phyloP scores from a whole-genome alignment of 306 rosid species.

The Herpetospermum pedunculosum region DNA sequence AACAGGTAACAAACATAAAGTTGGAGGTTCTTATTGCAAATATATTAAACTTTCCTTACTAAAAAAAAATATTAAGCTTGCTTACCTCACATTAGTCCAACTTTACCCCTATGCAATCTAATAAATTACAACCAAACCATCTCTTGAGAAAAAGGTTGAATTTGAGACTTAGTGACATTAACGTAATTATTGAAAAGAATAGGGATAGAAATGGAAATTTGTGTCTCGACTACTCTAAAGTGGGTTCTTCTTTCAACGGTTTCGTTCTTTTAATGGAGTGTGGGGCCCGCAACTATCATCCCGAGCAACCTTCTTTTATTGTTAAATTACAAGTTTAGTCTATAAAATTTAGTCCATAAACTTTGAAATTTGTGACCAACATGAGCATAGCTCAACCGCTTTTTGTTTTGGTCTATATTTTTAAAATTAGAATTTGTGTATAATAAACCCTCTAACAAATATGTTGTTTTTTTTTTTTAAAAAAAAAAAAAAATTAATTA shows the following conservation, averaged over 20 bases:
- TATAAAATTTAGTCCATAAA: no score
- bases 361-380: no score
- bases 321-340: no score
- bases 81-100: rapidly evolving
- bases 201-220: background rate
- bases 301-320: no score
- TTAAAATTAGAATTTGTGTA: no score
- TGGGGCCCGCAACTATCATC: no score
- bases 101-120: background rate
- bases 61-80: no score
- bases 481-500: no score
- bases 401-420: no score
- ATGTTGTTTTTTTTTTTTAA: no score
- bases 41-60: background rate
- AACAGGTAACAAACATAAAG: background rate
- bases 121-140: background rate
- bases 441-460: no score
- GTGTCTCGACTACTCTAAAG: background rate
- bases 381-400: no score
- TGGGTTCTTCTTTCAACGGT: background rate
- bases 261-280: background rate
- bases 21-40: background rate
- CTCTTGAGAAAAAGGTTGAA: background rate
- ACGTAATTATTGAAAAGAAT: background rate
- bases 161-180: background rate